Conservation (phyloP, 495 filamentous ascomycete species). For the Poronia punctata region DNA sequence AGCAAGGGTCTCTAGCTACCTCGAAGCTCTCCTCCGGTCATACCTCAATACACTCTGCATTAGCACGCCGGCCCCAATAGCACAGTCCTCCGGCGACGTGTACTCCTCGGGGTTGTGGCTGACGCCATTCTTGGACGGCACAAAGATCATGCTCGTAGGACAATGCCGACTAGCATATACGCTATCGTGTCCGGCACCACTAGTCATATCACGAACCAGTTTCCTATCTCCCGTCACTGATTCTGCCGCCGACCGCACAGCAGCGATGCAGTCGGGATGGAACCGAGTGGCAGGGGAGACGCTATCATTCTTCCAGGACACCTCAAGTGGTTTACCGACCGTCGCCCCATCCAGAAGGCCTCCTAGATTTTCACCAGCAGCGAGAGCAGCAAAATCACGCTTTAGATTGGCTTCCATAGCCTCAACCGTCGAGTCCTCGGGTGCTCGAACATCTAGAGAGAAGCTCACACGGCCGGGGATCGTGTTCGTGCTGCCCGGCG, state of each 20-base stretch:
- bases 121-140: constrained; percentile 40
- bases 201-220: constrained; percentile 41
- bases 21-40: constrained; percentile 20
- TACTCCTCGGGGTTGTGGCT: constrained; percentile 45
- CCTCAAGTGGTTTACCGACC: constrained; percentile 14
- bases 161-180: constrained; percentile 31
- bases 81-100: constrained; percentile 36
- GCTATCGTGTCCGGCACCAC: constrained; percentile 55
- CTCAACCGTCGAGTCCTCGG: constrained; percentile 49
- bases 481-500: constrained; percentile 55
- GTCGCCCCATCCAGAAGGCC: constrained; percentile 13
- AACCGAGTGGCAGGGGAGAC: constrained; percentile 59
- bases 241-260: constrained; percentile 55
- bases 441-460: constrained; percentile 63
- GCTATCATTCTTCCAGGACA: constrained; percentile 26
- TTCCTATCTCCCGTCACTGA: constrained; percentile 32
- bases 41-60: constrained; percentile 32
- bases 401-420: constrained; percentile 19
- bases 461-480: constrained; percentile 65
- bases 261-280: constrained; percentile 61
- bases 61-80: constrained; percentile 30
- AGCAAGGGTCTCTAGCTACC: too few relatives aligned
- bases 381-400: constrained; percentile 22
- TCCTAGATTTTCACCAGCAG: constrained; percentile 15
- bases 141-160: constrained; percentile 47